These are phyloP conservation scores for Westerdykella aurantiaca DNA, from an alignment of 2,329 filamentous ascomycete genomes.

Conservation along the genomic window DNA sequence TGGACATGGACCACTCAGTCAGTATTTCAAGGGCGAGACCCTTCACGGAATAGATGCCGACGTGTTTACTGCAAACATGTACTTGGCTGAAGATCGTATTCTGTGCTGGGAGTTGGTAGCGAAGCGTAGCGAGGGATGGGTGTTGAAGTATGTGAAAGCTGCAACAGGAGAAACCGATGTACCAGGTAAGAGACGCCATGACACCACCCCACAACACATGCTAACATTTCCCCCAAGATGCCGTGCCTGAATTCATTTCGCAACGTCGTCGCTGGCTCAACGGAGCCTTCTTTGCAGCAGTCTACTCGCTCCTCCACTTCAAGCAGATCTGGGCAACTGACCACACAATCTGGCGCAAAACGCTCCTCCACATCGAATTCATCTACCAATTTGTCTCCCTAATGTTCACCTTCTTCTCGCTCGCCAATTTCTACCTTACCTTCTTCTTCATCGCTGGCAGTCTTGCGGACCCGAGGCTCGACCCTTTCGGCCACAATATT, in stretches of 20 bases:
- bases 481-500: conserved; percentile 87
- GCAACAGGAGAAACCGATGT: conserved; percentile 98
- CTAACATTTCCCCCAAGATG: conserved; percentile 49
- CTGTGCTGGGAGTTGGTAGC: conserved; percentile 93
- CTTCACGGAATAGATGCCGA: conserved; percentile 93
- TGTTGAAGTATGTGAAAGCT: conserved; percentile 94
- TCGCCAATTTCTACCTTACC: conserved; percentile 97
- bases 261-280: conserved; percentile 96
- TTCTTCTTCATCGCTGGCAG: conserved; percentile 98
- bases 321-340: conserved; percentile 89
- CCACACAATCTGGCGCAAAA: conserved; percentile 81
- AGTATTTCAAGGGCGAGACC: conserved; percentile 99
- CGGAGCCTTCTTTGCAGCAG: conserved; percentile 95
- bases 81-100: conserved; percentile 83
- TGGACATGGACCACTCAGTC: conserved; percentile 87
- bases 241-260: conserved; percentile 93
- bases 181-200: conserved; percentile 60
- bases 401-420: conserved; percentile 93
- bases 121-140: conserved; percentile 91
- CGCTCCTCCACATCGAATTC: conserved; percentile 90
- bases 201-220: background rate
- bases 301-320: conserved; percentile 95
- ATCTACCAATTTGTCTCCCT: conserved; percentile 90
- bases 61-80: conserved; percentile 97
- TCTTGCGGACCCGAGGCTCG: conserved; percentile 68